Evolutionary conservation across 371 early-diverging fungal species (phyloP).

Genomic region (Rhizopus microsporus): DNA sequence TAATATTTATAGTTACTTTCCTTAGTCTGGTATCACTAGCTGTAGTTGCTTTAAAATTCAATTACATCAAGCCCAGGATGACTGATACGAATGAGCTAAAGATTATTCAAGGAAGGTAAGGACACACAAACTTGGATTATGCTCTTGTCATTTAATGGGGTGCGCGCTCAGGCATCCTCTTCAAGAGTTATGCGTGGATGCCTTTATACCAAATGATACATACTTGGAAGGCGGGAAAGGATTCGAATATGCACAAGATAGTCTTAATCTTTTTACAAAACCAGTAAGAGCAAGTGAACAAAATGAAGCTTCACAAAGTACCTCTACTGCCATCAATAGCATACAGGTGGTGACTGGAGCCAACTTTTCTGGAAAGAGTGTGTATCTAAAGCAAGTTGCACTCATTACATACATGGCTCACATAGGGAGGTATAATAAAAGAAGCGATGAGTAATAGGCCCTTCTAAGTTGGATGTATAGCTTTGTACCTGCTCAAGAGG

Average conservation of each 20-base stretch:
- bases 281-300: background rate
- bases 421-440: conserved; percentile 60
- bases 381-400: conserved; percentile 79
- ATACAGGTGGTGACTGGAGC: conserved; percentile 74
- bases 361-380: conserved; percentile 80
- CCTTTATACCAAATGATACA: conserved; percentile 70
- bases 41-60: conserved; percentile 55
- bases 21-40: conserved; percentile 65
- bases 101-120: conserved; percentile 62
- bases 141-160: background rate
- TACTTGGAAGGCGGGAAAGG: conserved; percentile 41
- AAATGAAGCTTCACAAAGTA: background rate
- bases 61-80: conserved; percentile 62
- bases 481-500: conserved; percentile 89
- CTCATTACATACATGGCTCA: conserved; percentile 80
- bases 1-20: background rate
- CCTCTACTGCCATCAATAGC: background rate
- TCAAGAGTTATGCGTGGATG: conserved; percentile 64
- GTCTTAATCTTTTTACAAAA: background rate
- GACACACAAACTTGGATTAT: background rate
- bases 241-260: background rate
- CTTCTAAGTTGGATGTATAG: conserved; percentile 20
- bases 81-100: conserved; percentile 48
- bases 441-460: background rate
- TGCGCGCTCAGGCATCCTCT: conserved; percentile 64